Conservation (phyloP, 352 stramenopile species). For the Pythium myriotylum region DNA sequence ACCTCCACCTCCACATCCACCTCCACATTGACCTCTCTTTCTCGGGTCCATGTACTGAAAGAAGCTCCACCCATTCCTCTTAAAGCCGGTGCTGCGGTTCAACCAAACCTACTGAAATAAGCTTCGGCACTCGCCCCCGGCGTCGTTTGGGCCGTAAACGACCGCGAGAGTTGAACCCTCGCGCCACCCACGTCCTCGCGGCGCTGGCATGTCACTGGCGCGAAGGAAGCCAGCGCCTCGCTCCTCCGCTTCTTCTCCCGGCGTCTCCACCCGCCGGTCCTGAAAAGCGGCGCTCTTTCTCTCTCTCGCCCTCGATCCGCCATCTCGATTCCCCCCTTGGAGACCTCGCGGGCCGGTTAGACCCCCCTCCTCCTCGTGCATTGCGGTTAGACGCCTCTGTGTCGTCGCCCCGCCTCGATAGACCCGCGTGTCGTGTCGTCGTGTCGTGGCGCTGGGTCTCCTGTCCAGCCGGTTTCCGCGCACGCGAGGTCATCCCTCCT, state of each 20-base stretch:
- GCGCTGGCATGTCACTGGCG: constrained; percentile 23
- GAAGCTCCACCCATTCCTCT: too few species aligned
- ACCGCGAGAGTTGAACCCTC: too few species aligned
- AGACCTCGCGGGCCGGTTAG: neutral
- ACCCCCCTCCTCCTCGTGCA: neutral
- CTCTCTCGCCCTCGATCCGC: too few species aligned
- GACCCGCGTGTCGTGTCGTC: constrained; percentile 10
- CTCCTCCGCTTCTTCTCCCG: neutral
- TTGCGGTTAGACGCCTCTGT: neutral
- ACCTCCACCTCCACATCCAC: too few species aligned
- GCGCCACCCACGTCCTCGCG: too few species aligned
- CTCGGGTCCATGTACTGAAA: too few species aligned
- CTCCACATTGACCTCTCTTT: neutral
- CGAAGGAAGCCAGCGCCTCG: constrained; percentile 22
- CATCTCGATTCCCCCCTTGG: neutral
- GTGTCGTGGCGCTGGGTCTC: neutral
- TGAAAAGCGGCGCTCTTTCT: too few species aligned
- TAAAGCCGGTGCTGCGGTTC: too few species aligned
- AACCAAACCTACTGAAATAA: too few species aligned
- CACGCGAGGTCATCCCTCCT: constrained; percentile 9
- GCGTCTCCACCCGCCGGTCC: constrained; percentile 3
- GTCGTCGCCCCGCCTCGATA: neutral
- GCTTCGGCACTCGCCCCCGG: too few species aligned
- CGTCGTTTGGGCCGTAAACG: too few species aligned
- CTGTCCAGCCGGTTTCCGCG: constrained; percentile 9